Evolutionary conservation across 768 basidiomycete species (phyloP).

Genomic region (Artomyces pyxidatus): DNA sequence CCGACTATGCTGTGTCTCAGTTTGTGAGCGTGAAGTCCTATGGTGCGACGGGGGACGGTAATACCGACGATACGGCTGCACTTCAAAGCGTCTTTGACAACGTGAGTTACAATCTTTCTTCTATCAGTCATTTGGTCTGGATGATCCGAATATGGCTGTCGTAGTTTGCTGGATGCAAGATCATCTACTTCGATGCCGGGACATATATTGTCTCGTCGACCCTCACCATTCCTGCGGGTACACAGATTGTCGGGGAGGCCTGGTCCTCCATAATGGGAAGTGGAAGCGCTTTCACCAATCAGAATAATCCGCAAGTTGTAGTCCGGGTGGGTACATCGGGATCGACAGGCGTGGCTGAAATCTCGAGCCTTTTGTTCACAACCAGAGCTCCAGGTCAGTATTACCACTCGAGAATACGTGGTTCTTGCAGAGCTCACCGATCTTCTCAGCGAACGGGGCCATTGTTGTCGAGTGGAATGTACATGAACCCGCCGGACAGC

Average conservation of each 20-base stretch:
- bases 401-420: not conserved
- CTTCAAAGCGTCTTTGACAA: slow-evolving; percentile 53
- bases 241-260: slow-evolving; percentile 40
- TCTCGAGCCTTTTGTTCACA: slow-evolving; percentile 36
- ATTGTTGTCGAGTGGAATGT: slow-evolving; percentile 56
- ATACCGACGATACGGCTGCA: slow-evolving; percentile 67
- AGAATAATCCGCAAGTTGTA: slow-evolving; percentile 31
- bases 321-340: slow-evolving; percentile 34
- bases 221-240: slow-evolving; percentile 38
- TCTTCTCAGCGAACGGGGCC: slow-evolving; percentile 37
- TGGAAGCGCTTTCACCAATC: slow-evolving; percentile 28
- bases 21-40: slow-evolving; percentile 65
- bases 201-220: slow-evolving; percentile 41
- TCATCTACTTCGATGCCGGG: slow-evolving; percentile 76
- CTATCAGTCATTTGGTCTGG: slow-evolving; percentile 39
- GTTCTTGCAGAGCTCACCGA: not conserved
- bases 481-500: slow-evolving; percentile 39
- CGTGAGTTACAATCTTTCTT: slow-evolving; percentile 42
- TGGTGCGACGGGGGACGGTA: slow-evolving; percentile 70
- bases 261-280: slow-evolving; percentile 41
- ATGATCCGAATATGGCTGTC: no score
- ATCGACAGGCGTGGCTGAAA: slow-evolving; percentile 32
- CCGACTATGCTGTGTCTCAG: slow-evolving; percentile 47
- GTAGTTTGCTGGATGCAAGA: slow-evolving; percentile 65
- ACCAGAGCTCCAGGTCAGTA: slow-evolving; percentile 30